A percentile compares a stretch with the other conserved stretches of the same genome.
These are phyloP conservation scores for Protomyces inundatus DNA, from an alignment of 1,139 yeast genomes.

Conservation along the genomic window DNA sequence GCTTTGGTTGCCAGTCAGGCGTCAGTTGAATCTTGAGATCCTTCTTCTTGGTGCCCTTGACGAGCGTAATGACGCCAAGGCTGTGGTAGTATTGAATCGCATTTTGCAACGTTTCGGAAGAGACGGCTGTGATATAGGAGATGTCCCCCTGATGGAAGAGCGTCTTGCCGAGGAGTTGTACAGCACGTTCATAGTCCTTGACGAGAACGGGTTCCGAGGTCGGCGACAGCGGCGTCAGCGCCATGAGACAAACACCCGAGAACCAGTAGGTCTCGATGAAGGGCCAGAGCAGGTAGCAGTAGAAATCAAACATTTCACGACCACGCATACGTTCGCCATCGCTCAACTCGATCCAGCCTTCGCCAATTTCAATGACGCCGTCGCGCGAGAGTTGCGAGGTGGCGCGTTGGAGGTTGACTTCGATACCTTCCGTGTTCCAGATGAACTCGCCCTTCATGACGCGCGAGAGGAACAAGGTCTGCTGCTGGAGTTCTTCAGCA, in stretches of 20 bases:
- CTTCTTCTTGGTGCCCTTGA: constrained; percentile 32
- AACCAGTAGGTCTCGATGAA: constrained; percentile 46
- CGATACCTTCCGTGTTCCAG: constrained; percentile 41
- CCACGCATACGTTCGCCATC: constrained; percentile 38
- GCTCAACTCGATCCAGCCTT: constrained; percentile 36
- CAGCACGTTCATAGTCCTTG: constrained; percentile 37
- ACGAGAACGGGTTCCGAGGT: constrained; percentile 34
- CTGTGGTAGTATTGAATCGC: constrained; percentile 40
- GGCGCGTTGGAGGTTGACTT: constrained; percentile 39
- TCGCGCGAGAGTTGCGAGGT: constrained; percentile 37
- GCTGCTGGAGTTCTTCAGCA: constrained; percentile 34
- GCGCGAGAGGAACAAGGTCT: constrained; percentile 39
- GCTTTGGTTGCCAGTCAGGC: constrained; percentile 33
- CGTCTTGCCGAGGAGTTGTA: constrained; percentile 44
- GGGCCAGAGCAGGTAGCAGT: constrained; percentile 45
- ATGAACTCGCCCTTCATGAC: constrained; percentile 44
- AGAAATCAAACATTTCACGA: constrained; percentile 42
- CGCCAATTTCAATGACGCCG: constrained; percentile 35
- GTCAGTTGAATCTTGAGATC: constrained; percentile 29
- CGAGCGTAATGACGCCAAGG: constrained; percentile 38
- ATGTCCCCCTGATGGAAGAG: constrained; percentile 44
- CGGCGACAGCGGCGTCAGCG: constrained; percentile 37
- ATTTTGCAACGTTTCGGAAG: constrained; percentile 42
- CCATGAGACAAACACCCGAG: constrained; percentile 40
- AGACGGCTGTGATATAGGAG: constrained; percentile 44